Evolutionary conservation across 805 yeast genomes (phyloP).

Genomic region (Saturnispora galanensis): DNA sequence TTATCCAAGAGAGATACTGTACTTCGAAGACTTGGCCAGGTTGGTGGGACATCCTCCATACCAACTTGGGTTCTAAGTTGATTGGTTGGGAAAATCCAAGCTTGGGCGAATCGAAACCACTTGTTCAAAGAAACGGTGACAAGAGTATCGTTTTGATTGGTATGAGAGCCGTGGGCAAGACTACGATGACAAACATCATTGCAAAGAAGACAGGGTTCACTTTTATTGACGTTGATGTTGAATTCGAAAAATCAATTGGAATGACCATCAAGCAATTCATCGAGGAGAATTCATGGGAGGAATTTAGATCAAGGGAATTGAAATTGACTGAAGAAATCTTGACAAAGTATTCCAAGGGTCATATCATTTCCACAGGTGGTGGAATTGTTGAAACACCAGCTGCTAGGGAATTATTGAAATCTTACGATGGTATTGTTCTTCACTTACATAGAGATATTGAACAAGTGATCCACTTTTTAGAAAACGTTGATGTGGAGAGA

Average conservation of each 20-base stretch:
- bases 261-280: slow-evolving; percentile 51
- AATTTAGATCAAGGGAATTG: slow-evolving; percentile 62
- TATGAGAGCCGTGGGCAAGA: slow-evolving; percentile 97
- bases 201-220: slow-evolving; percentile 58
- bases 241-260: slow-evolving; percentile 47
- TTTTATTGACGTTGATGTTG: slow-evolving; percentile 67
- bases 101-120: slow-evolving; percentile 10
- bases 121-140: slow-evolving; percentile 29
- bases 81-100: slow-evolving; percentile 54
- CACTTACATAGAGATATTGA: slow-evolving; percentile 85
- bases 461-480: slow-evolving; percentile 66
- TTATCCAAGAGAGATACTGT: slow-evolving; percentile 78
- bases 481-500: slow-evolving; percentile 64
- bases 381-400: slow-evolving; percentile 76
- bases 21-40: slow-evolving; percentile 99
- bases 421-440: slow-evolving; percentile 73
- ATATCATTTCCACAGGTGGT: slow-evolving; percentile 90
- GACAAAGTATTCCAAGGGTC: slow-evolving; percentile 32
- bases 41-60: slow-evolving; percentile 93
- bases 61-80: slow-evolving; percentile 50
- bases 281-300: slow-evolving; percentile 73
- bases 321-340: slow-evolving; percentile 44
- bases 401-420: slow-evolving; percentile 56
- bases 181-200: slow-evolving; percentile 75
- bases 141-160: slow-evolving; percentile 76